Conservation (phyloP, 2,329 filamentous ascomycete genomes). For the Claviceps sp. region DNA sequence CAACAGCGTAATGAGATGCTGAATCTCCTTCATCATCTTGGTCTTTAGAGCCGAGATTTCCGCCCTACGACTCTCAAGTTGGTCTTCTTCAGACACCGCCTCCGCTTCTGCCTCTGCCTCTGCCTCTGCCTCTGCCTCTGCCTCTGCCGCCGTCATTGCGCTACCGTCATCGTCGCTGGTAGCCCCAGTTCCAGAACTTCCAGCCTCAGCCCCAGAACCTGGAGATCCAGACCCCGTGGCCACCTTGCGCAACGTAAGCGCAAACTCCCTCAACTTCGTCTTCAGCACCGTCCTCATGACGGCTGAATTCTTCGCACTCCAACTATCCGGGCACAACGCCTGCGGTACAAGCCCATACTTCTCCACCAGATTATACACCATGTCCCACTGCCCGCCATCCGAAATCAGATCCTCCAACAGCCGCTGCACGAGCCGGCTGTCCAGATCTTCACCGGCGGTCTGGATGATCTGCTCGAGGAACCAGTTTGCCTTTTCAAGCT, state of each 20-base stretch:
- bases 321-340: conserved; percentile 66
- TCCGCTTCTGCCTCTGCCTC: too few relatives aligned
- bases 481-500: conserved; percentile 82
- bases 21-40: conserved; percentile 66
- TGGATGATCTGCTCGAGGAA: conserved; percentile 76
- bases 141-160: neutral
- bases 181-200: neutral
- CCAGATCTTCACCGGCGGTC: conserved; percentile 56
- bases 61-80: too few relatives aligned
- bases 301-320: conserved; percentile 58
- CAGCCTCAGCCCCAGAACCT: too few relatives aligned
- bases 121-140: too few relatives aligned
- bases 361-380: conserved; percentile 72
- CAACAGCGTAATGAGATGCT: conserved; percentile 68
- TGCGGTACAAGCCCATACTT: conserved; percentile 88
- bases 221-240: too few relatives aligned
- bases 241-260: conserved; percentile 49
- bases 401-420: conserved; percentile 55
- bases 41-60: conserved; percentile 34
- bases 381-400: conserved; percentile 86
- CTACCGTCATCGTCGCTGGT: neutral
- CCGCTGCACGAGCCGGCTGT: conserved; percentile 58
- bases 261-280: conserved; percentile 77
- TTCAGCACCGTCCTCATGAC: conserved; percentile 63
- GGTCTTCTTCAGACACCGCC: too few relatives aligned